A percentile compares a stretch with the other conserved stretches of the same genome.
phyloP scores from a whole-genome alignment of 2,329 filamentous ascomycete genomes.

The Fonsecaea pedrosoi region DNA sequence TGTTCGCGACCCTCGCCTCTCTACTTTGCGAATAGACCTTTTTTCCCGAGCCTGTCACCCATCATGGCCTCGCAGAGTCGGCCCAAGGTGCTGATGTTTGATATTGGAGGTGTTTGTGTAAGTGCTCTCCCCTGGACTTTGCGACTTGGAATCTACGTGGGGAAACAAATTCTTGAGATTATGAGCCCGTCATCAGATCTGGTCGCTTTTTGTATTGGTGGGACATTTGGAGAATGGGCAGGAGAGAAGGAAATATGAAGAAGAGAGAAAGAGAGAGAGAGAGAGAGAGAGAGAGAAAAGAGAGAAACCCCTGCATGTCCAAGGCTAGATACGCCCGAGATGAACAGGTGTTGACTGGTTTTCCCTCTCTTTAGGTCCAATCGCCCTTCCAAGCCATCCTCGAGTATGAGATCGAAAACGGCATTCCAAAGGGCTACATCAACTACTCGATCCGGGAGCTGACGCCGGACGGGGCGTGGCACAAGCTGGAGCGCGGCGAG shows the following conservation, averaged over 20 bases:
- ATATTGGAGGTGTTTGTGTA: slow-evolving; percentile 97
- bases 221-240: neutral
- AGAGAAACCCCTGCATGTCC: neutral
- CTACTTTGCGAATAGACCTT: slow-evolving; percentile 1
- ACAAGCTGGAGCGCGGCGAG: slow-evolving; percentile 82
- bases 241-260: neutral
- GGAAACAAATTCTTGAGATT: too few species aligned
- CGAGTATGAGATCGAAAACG: slow-evolving; percentile 79
- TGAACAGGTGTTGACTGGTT: neutral
- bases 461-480: slow-evolving; percentile 82
- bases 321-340: neutral
- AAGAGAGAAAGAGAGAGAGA: neutral
- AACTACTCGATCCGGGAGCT: slow-evolving; percentile 86
- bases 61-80: slow-evolving; percentile 28
- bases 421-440: slow-evolving; percentile 86
- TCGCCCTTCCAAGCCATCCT: slow-evolving; percentile 94
- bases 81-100: slow-evolving; percentile 83
- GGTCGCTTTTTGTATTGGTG: neutral
- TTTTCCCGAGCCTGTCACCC: neutral
- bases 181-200: neutral
- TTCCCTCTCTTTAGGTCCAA: slow-evolving; percentile 66
- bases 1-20: neutral
- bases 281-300: neutral
- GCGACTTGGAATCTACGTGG: neutral
- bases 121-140: slow-evolving; percentile 46